Percentiles rank a stretch among this genome's conserved stretches.
Conservation (phyloP, 805 yeast species). For the Zygoascus flipseniorum region DNA sequence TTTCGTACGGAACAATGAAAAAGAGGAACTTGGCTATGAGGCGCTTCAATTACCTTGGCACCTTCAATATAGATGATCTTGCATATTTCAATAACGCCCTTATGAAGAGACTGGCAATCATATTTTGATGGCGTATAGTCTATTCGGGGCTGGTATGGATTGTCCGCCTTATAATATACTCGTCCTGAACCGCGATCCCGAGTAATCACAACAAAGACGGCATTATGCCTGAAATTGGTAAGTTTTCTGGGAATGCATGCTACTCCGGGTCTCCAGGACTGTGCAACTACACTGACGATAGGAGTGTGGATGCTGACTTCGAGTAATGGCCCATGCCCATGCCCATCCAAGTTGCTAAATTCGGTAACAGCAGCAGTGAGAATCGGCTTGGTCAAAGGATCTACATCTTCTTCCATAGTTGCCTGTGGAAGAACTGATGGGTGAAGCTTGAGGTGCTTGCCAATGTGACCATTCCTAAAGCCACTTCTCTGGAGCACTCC, state of each 20-base stretch:
- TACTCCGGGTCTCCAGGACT: constrained; percentile 37
- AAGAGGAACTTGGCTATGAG: constrained; percentile 30
- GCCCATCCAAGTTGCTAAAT: constrained; percentile 43
- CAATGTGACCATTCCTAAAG: constrained; percentile 43
- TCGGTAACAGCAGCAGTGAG: constrained; percentile 42
- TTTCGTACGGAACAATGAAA: constrained; percentile 30
- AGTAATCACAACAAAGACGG: constrained; percentile 37
- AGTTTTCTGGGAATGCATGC: constrained; percentile 29
- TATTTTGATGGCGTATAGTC: constrained; percentile 35
- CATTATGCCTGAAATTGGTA: constrained; percentile 30
- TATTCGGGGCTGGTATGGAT: constrained; percentile 30
- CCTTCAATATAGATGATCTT: constrained; percentile 43
- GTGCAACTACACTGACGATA: constrained; percentile 28
- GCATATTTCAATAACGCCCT: constrained; percentile 34
- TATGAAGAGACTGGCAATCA: constrained; percentile 34
- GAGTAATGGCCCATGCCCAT: constrained; percentile 44
- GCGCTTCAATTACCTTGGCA: constrained; percentile 35
- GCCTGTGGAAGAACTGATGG: constrained; percentile 38
- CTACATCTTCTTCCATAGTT: constrained; percentile 33
- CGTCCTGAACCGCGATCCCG: constrained; percentile 39
- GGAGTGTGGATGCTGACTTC: constrained; percentile 45
- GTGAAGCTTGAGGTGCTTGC: constrained; percentile 43
- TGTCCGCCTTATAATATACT: constrained; percentile 29
- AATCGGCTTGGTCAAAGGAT: constrained; percentile 37
- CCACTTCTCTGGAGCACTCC: constrained; percentile 39